Evolutionary conservation across 2,329 filamentous ascomycete species (phyloP), one percentile per base, ranked within the genome.

Genomic region (Monosporascus sp.): DNA sequence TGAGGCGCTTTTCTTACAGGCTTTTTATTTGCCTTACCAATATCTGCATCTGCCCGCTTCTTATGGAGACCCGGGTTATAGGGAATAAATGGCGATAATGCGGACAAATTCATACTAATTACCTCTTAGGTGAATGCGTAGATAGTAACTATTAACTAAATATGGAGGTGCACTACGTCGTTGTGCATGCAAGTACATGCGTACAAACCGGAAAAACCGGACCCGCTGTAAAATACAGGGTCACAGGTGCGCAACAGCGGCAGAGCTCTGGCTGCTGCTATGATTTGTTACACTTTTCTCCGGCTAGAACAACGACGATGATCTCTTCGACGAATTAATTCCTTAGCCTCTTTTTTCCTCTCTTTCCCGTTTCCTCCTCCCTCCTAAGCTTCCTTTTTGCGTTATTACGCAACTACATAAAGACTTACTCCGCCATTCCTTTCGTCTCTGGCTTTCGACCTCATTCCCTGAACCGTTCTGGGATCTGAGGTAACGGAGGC

Each of bases 351-450:
- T 40, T 37, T 17, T 41, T 31, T 47, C 51, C 49, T 57, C 55
- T 51, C 55, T 58, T 55, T 59, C 49, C 3, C 31, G 2, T 11
- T 5, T 54, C 51, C 49, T 58, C 53, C 48, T 49, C 52, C 22
- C 45, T 50, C n/a, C 46, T 43, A 53, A 56, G 48, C 57, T 53
- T 52, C 55, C 31, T 35, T 3, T 45, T 27, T 26, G 19, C 49
- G 37, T 48, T 49, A 22, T n/a, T 27, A 37, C 27, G 26, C 22
- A 45, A 52, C 52, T 49, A 48, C 22, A 52, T 56, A 58, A 68
- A 69, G 74, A 77, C 75, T 75, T 75, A 75, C 72, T 77, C 75
- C 72, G 73, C 74, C 74, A 63, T 70, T 77, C 74, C 62, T 78
- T 75, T 60, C 63, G 65, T 70, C 64, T 63, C 63, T 59, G 60